Evolutionary conservation across 1,284 basidiomycete species (phyloP).

Genomic region (Testicularia cyperi): DNA sequence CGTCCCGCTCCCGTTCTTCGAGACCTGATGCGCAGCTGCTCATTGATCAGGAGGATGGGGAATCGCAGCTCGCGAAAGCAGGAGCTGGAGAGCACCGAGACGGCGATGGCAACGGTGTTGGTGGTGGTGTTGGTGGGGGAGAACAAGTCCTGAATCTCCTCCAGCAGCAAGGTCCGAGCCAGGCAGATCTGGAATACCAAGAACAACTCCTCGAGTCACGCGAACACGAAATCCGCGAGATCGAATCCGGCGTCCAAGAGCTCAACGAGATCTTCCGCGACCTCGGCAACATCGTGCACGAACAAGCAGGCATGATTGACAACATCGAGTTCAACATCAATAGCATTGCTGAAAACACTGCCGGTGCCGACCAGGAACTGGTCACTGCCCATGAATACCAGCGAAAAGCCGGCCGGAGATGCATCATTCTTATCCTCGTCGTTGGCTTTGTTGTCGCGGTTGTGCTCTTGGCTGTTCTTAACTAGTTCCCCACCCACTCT

Average conservation of each 20-base stretch:
- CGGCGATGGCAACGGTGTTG: too few species aligned
- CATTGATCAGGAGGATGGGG: neutral
- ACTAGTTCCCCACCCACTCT: neutral
- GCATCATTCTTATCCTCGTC: conserved; percentile 84
- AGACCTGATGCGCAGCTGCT: neutral
- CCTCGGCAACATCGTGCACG: conserved; percentile 86
- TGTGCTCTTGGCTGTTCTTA: conserved; percentile 73
- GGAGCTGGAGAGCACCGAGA: neutral
- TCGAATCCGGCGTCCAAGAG: conserved; percentile 95
- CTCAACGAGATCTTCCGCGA: conserved; percentile 96
- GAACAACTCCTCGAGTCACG: conserved; percentile 94
- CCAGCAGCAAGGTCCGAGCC: conserved; percentile 61
- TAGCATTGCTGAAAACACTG: conserved; percentile 79
- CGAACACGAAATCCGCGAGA: conserved; percentile 91
- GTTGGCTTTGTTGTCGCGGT: conserved; percentile 83
- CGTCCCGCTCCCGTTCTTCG: neutral
- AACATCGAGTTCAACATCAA: conserved; percentile 95
- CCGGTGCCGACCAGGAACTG: conserved; percentile 82
- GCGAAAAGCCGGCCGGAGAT: conserved; percentile 84
- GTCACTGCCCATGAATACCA: conserved; percentile 90
- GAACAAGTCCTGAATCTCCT: conserved; percentile 9
- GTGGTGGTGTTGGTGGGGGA: too few species aligned
- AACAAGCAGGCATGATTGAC: conserved; percentile 94
- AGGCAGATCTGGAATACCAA: conserved; percentile 90
- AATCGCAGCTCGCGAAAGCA: too few species aligned